These are phyloP conservation scores for Monilinia vaccinii-corymbosi DNA, from an alignment of 2,329 filamentous ascomycete genomes.

Conservation along the genomic window DNA sequence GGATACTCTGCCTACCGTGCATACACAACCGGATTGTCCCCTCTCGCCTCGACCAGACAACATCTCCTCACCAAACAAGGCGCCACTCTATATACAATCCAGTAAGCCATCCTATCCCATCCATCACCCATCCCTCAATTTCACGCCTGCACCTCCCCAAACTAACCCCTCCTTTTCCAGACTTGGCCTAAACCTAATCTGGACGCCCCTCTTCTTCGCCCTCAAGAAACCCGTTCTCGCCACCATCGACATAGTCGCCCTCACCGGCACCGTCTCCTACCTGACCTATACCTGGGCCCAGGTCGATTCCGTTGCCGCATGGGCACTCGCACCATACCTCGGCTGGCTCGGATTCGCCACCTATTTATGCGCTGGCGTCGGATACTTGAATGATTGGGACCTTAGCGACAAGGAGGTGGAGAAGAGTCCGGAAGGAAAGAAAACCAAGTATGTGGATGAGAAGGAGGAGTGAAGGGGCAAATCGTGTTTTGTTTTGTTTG, in stretches of 20 bases:
- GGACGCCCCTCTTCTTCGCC: slow-evolving; percentile 93
- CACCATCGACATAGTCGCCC: slow-evolving; percentile 62
- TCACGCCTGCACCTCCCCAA: background rate
- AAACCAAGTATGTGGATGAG: slow-evolving; percentile 28
- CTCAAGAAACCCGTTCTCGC: slow-evolving; percentile 64
- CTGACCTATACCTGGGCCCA: slow-evolving; percentile 67
- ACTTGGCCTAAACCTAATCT: slow-evolving; percentile 74
- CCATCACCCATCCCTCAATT: background rate
- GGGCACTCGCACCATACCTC: slow-evolving; percentile 71
- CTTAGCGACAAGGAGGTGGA: slow-evolving; percentile 33
- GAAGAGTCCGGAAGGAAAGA: slow-evolving; percentile 19
- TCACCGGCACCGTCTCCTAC: slow-evolving; percentile 65
- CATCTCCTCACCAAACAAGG: slow-evolving; percentile 48
- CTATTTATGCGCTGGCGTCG: slow-evolving; percentile 66
- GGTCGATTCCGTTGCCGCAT: slow-evolving; percentile 64
- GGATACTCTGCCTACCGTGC: slow-evolving; percentile 82
- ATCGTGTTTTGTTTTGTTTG: too few species aligned
- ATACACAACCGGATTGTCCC: slow-evolving; percentile 52
- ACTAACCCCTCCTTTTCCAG: background rate
- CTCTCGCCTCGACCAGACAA: slow-evolving; percentile 27
- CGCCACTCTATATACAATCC: slow-evolving; percentile 74
- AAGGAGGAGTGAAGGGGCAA: slow-evolving; percentile 14
- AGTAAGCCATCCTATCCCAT: slow-evolving; percentile 32
- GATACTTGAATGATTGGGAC: slow-evolving; percentile 61
- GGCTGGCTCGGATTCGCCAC: slow-evolving; percentile 82